These are phyloP conservation scores for Calonectria naviculata DNA, from an alignment of 2,329 filamentous ascomycete genomes.

Conservation along the genomic window DNA sequence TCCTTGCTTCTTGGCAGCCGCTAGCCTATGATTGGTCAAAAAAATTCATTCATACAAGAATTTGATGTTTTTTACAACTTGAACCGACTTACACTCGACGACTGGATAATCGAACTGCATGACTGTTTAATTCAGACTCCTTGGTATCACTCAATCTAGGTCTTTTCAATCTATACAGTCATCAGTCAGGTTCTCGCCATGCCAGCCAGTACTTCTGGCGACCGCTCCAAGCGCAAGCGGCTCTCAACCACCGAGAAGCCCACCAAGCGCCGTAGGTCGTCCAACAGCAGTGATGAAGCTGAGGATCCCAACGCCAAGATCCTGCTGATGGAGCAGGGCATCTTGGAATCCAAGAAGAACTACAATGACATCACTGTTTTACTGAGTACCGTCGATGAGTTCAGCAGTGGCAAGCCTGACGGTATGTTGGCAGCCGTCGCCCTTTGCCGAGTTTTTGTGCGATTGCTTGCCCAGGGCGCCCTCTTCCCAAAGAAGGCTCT, in stretches of 20 bases:
- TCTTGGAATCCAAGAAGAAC: constrained; percentile 86
- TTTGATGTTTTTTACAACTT: constrained; percentile 42
- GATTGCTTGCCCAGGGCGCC: constrained; percentile 79
- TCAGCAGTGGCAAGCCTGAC: constrained; percentile 60
- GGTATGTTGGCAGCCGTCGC: constrained; percentile 79
- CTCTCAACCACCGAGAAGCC: constrained; percentile 53
- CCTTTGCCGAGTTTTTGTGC: constrained; percentile 87
- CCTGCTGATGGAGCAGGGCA: constrained; percentile 80
- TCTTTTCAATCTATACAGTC: background rate
- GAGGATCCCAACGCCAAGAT: constrained; percentile 73
- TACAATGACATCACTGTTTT: constrained; percentile 90
- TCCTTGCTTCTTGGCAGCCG: constrained; percentile 11
- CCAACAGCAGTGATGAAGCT: constrained; percentile 59
- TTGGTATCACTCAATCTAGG: background rate
- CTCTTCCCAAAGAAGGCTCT: constrained; percentile 73
- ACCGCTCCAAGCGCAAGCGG: constrained; percentile 65
- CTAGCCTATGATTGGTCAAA: constrained; percentile 41
- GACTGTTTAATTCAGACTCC: background rate
- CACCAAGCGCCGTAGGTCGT: constrained; percentile 63
- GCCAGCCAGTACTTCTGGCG: constrained; percentile 37
- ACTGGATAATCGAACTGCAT: background rate
- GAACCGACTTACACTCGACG: constrained; percentile 28
- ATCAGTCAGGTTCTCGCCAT: constrained; percentile 32
- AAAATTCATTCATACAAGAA: constrained; percentile 40
- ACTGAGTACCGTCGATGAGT: constrained; percentile 65